A percentile compares a stretch with the other conserved stretches of the same genome.
Evolutionary conservation across 805 yeast species (phyloP).

Genomic region (Wickerhamomyces subpelliculosus): DNA sequence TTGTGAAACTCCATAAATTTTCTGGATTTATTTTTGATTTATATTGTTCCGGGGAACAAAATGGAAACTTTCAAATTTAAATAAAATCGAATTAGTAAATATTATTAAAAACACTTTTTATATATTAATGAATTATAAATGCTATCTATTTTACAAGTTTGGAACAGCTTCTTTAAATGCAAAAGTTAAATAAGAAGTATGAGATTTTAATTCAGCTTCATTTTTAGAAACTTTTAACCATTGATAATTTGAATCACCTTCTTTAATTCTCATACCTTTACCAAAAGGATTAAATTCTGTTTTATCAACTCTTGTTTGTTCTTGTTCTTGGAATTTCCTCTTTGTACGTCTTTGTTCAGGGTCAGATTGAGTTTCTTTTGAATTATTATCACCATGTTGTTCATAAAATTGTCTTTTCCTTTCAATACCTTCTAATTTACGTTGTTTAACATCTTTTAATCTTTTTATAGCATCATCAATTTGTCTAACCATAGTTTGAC

Average conservation of each 20-base stretch:
- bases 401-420: slow-evolving; percentile 33
- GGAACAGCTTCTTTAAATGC: slow-evolving; percentile 47
- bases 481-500: slow-evolving; percentile 79
- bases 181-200: slow-evolving; percentile 90
- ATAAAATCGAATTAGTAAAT: background rate
- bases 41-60: too few relatives aligned
- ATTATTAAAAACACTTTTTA: background rate
- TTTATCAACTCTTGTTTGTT: slow-evolving; percentile 26
- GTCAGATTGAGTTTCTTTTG: slow-evolving; percentile 14
- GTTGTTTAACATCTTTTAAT: slow-evolving; percentile 67
- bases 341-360: slow-evolving; percentile 18
- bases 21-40: too few relatives aligned
- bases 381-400: slow-evolving; percentile 15
- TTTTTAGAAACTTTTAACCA: slow-evolving; percentile 85
- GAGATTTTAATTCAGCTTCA: slow-evolving; percentile 85
- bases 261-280: slow-evolving; percentile 73
- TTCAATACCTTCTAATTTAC: slow-evolving; percentile 62
- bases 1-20: too few relatives aligned
- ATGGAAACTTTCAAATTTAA: background rate
- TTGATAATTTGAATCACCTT: slow-evolving; percentile 73
- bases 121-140: too few relatives aligned
- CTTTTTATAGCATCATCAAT: slow-evolving; percentile 76
- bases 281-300: slow-evolving; percentile 89
- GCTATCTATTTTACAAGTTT: background rate
- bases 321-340: slow-evolving; percentile 17